Evolutionary conservation across 371 early-diverging fungal genomes (phyloP), one percentile per base, ranked within the genome.

Genomic region (Parasitella parasitica): DNA sequence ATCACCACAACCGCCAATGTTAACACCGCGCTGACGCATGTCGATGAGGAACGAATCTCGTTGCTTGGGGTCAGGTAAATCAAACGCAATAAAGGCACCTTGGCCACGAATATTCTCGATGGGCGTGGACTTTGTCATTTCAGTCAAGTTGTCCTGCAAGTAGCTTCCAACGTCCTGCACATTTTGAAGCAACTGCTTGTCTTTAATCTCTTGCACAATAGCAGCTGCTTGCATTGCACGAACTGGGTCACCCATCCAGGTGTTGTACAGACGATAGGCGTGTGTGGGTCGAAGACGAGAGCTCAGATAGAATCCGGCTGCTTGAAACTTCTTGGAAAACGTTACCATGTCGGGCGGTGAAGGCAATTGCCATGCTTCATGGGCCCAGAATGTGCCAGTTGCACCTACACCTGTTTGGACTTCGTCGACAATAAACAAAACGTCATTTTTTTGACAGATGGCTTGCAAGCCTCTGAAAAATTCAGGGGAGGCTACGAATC

Each of bases 321-420:
- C 86, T 72, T 89, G 91, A 77, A 91, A 88, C 57, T 91, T 91
- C 61, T 89, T 91, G 36, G 88, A 88, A 52, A 91, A 90, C 3
- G 91, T 89, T 6, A 91, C 90, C 68, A 89, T 88, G 59, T 91
- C 91, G 11, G 91, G 91, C 24, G 90, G 81, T 28, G 69, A 73
- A 52, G 79, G 81, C 51, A 91, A 69, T 12, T 74, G 61, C 91
- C 91, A 91, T 24, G 85, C 83, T 58, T 89, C 88, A 63, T 91
- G 91, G 2, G 90, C 91, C 91, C 91, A 91, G 64, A 90, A 90
- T 7, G 84, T 82, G 18, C 94, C 94, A 0, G 93, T 89, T 20
- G 90, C 86, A n/a, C 91, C 92, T 12, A 90, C 90, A 41, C 94
- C 94, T 0, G 90, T 90, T 66, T 94, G 93, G 18, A 92, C 91